Conservation (phyloP, 805 yeast species). For the Jamesozyma jinghongensis region DNA sequence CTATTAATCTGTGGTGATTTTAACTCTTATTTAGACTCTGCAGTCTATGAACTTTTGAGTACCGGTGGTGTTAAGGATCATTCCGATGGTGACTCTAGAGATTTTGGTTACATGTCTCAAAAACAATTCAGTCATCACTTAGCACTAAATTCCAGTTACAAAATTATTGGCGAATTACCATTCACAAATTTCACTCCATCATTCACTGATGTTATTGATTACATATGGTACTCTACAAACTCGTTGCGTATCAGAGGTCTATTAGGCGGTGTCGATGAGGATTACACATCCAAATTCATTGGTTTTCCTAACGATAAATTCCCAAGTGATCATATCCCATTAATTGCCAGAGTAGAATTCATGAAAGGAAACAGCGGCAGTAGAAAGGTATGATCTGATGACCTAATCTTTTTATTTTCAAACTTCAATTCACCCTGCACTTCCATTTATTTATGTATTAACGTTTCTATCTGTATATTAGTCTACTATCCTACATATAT, state of each 20-base stretch:
- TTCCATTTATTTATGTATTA: conserved; percentile 1
- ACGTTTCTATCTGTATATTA: conserved; percentile 4
- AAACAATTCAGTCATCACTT: conserved; percentile 80
- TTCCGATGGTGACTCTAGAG: conserved; percentile 72
- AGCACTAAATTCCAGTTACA: conserved; percentile 77
- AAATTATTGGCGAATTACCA: conserved; percentile 78
- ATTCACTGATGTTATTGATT: conserved; percentile 88
- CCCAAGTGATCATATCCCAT: conserved; percentile 93
- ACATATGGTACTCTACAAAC: conserved; percentile 86
- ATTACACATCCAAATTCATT: conserved; percentile 64
- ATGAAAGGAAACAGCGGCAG: conserved; percentile 35
- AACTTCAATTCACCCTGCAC: conserved; percentile 1
- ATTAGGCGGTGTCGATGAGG: conserved; percentile 73
- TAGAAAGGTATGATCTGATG: conserved; percentile 18
- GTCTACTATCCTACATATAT: neutral
- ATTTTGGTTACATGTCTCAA: conserved; percentile 84
- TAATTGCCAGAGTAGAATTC: conserved; percentile 69
- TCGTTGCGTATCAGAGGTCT: conserved; percentile 77
- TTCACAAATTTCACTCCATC: conserved; percentile 92
- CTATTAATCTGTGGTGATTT: conserved; percentile 89
- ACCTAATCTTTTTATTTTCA: neutral
- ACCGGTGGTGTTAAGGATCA: conserved; percentile 75
- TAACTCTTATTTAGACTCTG: conserved; percentile 78
- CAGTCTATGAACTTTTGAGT: conserved; percentile 84
- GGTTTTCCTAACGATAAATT: conserved; percentile 92